phyloP scores from a whole-genome alignment of 805 yeast species.

The Saccharomycopsis babjevae region DNA sequence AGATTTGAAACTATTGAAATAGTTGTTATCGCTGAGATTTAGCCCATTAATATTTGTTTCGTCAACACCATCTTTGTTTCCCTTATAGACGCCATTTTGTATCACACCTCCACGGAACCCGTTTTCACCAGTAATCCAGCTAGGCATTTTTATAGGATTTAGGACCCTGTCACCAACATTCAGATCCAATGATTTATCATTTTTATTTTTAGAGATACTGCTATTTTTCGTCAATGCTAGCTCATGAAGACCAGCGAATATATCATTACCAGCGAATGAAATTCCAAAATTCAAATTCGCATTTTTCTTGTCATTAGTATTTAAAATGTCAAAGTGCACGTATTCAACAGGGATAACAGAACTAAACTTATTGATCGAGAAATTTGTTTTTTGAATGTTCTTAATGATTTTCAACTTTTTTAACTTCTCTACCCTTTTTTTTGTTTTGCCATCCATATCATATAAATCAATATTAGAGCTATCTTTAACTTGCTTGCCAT shows the following conservation, averaged over 20 bases:
- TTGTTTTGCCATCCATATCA: conserved; percentile 28
- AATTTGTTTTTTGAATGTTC: conserved; percentile 1
- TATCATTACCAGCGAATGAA: conserved; percentile 53
- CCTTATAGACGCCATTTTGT: background rate
- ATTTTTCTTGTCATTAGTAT: background rate
- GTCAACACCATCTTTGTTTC: background rate
- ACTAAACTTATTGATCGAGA: conserved; percentile 30
- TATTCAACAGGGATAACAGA: conserved; percentile 52
- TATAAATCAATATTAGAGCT: conserved; percentile 21
- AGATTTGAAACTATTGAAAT: background rate
- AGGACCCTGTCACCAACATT: conserved; percentile 27
- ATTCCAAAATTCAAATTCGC: conserved; percentile 18
- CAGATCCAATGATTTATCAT: background rate
- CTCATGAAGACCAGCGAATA: conserved; percentile 72
- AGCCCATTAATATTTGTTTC: background rate
- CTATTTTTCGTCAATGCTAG: conserved; percentile 31
- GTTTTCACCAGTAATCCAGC: conserved; percentile 74
- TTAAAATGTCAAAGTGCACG: conserved; percentile 29
- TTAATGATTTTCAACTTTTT: conserved; percentile 11
- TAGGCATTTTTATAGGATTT: conserved; percentile 51
- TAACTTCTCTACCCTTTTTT: conserved; percentile 7
- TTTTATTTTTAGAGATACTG: background rate
- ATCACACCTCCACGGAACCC: conserved; percentile 39
- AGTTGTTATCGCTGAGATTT: background rate
- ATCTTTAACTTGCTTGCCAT: conserved; percentile 28